These are phyloP conservation scores for Rhodofomes roseus DNA, from an alignment of 1,284 basidiomycete species.

Conservation along the genomic window DNA sequence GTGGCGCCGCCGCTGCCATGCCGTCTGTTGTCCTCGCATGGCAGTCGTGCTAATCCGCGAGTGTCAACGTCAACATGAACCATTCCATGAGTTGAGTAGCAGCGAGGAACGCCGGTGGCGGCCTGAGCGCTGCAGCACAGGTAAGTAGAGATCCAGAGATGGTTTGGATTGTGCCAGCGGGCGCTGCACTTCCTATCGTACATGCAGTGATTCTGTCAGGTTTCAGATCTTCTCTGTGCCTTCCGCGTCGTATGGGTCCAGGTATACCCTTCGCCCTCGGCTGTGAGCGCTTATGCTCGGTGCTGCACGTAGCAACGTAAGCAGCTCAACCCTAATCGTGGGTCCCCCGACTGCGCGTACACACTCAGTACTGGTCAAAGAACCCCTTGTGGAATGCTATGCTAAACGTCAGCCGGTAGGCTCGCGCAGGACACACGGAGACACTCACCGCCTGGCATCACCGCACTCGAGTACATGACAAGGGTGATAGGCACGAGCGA, in stretches of 20 bases:
- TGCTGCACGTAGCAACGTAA: neutral
- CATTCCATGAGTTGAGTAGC: neutral
- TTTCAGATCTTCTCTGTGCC: neutral
- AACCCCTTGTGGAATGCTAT: conserved; percentile 8
- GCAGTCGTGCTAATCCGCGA: neutral
- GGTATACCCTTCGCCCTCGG: neutral
- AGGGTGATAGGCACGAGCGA: conserved; percentile 16
- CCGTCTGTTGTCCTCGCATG: too few relatives aligned
- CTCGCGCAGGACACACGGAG: neutral
- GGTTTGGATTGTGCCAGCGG: neutral
- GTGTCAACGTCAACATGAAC: too few relatives aligned
- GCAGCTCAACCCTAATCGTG: neutral
- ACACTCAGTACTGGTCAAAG: neutral
- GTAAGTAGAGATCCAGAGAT: neutral
- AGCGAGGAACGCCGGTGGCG: neutral
- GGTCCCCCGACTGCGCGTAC: neutral
- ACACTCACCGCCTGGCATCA: conserved; percentile 20
- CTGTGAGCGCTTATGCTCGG: neutral
- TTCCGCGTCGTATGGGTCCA: neutral
- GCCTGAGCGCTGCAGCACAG: neutral
- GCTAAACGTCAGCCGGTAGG: neutral
- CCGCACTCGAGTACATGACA: conserved; percentile 21
- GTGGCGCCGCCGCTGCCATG: too few relatives aligned
- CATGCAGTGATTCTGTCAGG: neutral
- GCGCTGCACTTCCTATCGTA: neutral